Evolutionary conservation across 305 asterid genomes (phyloP).

Genomic region (Fraxinus baroniana): DNA sequence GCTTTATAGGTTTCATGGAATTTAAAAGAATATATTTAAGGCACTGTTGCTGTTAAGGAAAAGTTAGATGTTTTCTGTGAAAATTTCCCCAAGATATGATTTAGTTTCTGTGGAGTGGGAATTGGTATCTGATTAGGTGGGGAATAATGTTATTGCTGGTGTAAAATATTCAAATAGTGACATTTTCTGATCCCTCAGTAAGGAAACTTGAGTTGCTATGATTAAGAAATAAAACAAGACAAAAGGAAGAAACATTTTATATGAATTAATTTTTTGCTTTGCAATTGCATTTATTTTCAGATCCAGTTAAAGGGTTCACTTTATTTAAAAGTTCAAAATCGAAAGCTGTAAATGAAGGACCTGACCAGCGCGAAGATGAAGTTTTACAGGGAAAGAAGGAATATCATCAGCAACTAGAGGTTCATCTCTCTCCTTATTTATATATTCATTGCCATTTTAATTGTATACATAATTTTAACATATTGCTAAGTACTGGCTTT

Average conservation of each 20-base stretch:
- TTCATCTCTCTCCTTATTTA: slow-evolving; percentile 32
- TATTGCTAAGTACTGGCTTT: background rate
- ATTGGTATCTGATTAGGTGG: background rate
- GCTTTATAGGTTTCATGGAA: background rate
- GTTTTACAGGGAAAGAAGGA: slow-evolving; percentile 60
- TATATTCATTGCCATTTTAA: slow-evolving; percentile 15
- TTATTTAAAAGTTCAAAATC: slow-evolving; percentile 61
- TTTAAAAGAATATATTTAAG: background rate
- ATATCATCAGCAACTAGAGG: slow-evolving; percentile 79
- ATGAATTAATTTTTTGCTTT: slow-evolving; percentile 20
- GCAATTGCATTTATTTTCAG: slow-evolving; percentile 30
- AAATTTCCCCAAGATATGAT: background rate
- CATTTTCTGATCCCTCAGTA: background rate
- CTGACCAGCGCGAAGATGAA: slow-evolving; percentile 39
- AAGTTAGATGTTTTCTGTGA: background rate
- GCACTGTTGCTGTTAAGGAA: background rate
- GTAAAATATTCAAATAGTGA: background rate
- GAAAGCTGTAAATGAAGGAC: slow-evolving; percentile 38
- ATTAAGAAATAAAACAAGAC: background rate
- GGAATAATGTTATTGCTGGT: background rate
- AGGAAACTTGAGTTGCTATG: background rate
- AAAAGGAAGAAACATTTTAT: background rate
- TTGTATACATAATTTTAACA: background rate
- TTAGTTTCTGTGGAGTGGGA: background rate
- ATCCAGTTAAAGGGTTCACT: slow-evolving; percentile 58